Evolutionary conservation across 176 grass and related monocot species (phyloP).

Genomic region (Olyra latifolia): DNA sequence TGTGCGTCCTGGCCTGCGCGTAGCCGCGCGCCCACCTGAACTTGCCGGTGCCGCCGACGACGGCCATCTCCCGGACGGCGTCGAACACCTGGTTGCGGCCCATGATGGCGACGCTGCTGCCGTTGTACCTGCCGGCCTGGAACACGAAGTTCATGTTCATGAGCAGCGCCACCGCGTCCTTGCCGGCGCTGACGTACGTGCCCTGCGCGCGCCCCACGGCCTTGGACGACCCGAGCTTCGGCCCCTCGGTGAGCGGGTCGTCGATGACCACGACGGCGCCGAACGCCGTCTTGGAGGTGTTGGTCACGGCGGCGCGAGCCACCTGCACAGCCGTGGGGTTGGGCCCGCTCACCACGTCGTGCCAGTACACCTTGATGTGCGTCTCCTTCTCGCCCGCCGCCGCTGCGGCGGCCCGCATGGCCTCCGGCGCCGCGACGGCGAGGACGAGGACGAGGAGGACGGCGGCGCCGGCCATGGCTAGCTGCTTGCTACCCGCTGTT

Average conservation of each 20-base stretch:
- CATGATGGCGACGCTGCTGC: slow-evolving; percentile 54
- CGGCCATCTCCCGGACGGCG: slow-evolving; percentile 54
- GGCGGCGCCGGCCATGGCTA: slow-evolving; percentile 17
- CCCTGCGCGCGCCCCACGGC: slow-evolving; percentile 54
- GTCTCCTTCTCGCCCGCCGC: slow-evolving; percentile 15
- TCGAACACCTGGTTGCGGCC: slow-evolving; percentile 46
- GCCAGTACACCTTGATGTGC: slow-evolving; percentile 63
- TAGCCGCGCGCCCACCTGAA: slow-evolving; percentile 55
- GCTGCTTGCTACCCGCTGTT: not conserved
- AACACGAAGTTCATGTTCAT: slow-evolving; percentile 73
- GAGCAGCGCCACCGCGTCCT: slow-evolving; percentile 20
- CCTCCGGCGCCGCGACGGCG: not conserved
- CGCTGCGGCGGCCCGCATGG: not conserved
- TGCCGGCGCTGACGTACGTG: slow-evolving; percentile 46
- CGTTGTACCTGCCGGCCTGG: slow-evolving; percentile 45
- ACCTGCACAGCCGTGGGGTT: slow-evolving; percentile 49
- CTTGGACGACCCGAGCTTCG: slow-evolving; percentile 24
- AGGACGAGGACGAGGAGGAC: not conserved
- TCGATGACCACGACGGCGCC: slow-evolving; percentile 61
- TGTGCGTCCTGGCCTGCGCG: slow-evolving; percentile 44
- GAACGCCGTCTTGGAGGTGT: slow-evolving; percentile 42
- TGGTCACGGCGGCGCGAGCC: not conserved
- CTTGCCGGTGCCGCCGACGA: slow-evolving; percentile 55
- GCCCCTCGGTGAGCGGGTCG: slow-evolving; percentile 53
- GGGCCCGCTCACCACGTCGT: slow-evolving; percentile 59